Percentiles rank a stretch among this genome's conserved stretches.
These are phyloP conservation scores for Chiua virens DNA, from an alignment of 768 basidiomycete species.

Conservation along the genomic window DNA sequence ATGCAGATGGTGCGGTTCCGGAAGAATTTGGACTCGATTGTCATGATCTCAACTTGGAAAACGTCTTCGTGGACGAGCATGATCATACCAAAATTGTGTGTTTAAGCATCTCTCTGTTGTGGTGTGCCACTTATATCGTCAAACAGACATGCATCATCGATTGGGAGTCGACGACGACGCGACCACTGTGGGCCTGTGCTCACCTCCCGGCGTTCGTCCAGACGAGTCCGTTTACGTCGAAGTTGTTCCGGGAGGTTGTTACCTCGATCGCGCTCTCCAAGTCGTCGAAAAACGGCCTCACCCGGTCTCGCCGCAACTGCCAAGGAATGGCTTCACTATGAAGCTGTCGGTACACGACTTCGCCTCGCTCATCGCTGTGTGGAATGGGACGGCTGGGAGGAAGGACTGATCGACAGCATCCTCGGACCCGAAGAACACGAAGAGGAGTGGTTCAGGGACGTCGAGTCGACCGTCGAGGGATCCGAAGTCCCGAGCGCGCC, in stretches of 20 bases:
- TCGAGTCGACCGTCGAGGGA: slow-evolving; percentile 23
- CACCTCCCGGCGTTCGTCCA: slow-evolving; percentile 81
- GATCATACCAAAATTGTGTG: slow-evolving; percentile 73
- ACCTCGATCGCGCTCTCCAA: slow-evolving; percentile 41
- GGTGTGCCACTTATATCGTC: neutral
- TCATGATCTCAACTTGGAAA: slow-evolving; percentile 84
- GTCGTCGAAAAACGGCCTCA: slow-evolving; percentile 16
- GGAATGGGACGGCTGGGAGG: slow-evolving; percentile 94
- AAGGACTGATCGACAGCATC: slow-evolving; percentile 74
- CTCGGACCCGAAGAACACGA: slow-evolving; percentile 71
- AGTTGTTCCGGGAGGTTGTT: slow-evolving; percentile 68
- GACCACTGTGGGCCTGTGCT: slow-evolving; percentile 83
- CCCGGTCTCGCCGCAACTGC: slow-evolving; percentile 47
- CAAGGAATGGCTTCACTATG: slow-evolving; percentile 73
- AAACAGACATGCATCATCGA: slow-evolving; percentile 82
- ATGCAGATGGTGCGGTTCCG: slow-evolving; percentile 27
- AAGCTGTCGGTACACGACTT: slow-evolving; percentile 60
- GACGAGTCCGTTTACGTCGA: slow-evolving; percentile 71
- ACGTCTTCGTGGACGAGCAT: slow-evolving; percentile 74
- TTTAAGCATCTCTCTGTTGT: slow-evolving; percentile 6
- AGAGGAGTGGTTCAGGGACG: slow-evolving; percentile 65
- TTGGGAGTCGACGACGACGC: slow-evolving; percentile 88
- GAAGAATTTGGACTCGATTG: slow-evolving; percentile 82
- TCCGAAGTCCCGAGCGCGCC: slow-evolving; percentile 18
- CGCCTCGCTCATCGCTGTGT: slow-evolving; percentile 78